Evolutionary conservation across 2,329 filamentous ascomycete species (phyloP), one percentile per base, ranked within the genome.

Genomic region (Dissoconium aciculare): DNA sequence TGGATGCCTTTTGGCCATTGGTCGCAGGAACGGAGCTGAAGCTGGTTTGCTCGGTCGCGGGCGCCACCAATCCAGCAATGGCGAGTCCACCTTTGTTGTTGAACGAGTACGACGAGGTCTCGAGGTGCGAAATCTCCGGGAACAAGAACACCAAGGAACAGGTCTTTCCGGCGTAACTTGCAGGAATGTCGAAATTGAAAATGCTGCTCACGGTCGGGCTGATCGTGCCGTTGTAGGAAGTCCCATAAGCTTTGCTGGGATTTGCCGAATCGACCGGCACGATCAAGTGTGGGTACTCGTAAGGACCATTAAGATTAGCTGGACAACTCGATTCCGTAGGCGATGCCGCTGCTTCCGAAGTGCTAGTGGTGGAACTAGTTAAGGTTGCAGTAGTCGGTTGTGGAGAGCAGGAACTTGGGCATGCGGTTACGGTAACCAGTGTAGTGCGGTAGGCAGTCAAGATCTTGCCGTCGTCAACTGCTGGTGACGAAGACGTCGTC

Each of bases 151-250:
- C 57, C 5, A 79, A 57, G 33, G 62, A 66, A 57, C 75, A 81
- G 5, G 56, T 68, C 54, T 70, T 69, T 42, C 67, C 69, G 5
- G 57, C 43, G 42, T 70, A 63, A 4, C 55, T 52, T 3, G 52
- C 38, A 1, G 67, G 68, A 26, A 80, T 67, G 46, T 77, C 71
- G 54, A 80, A 80, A 58, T 77, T 77, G 65, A 75, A 79, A 46
- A 78, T 66, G 9, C 67, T 66, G 6, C 66, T 67, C 28, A 67
- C 52, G 33, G 56, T 60, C 11, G 59, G 52, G 9, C 65, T 67
- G 21, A 76, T 58, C 8, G 63, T 63, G 31, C 71, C 73, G 39
- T 68, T 66, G 54, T 60, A 68, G 0, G 62, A 63, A 2, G 65
- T 70, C 4, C 72, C 72, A 25, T 56, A 55, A 0, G 66, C 57